Conservation (phyloP, 75 land plant genomes). For the Pinus tabuliformis region DNA sequence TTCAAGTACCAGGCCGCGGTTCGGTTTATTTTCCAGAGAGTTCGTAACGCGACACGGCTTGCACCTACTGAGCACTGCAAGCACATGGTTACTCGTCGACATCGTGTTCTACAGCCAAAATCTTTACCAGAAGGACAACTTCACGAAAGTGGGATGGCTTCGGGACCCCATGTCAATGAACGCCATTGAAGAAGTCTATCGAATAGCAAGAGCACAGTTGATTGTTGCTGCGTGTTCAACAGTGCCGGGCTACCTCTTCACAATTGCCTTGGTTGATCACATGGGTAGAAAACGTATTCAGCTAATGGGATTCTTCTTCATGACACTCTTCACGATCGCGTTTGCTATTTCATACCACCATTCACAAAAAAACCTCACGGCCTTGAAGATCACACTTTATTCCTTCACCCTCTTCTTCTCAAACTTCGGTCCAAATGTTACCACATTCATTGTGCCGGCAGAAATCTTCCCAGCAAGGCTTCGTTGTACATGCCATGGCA, state of each 20-base stretch:
- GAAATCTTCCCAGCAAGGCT: slow-evolving; percentile 52
- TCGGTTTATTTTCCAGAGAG: slow-evolving; percentile 25
- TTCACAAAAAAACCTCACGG: slow-evolving; percentile 20
- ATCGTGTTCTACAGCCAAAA: slow-evolving; percentile 40
- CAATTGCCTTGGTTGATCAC: slow-evolving; percentile 38
- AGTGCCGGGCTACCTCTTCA: slow-evolving; percentile 66
- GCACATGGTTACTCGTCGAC: slow-evolving; percentile 53
- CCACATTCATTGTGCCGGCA: slow-evolving; percentile 47
- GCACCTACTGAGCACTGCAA: slow-evolving; percentile 29
- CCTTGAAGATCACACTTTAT: slow-evolving; percentile 36
- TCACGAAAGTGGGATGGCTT: slow-evolving; percentile 40
- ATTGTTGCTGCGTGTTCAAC: slow-evolving; percentile 59
- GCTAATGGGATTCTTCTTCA: slow-evolving; percentile 46
- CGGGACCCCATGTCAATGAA: slow-evolving; percentile 25
- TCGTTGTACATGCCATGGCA: slow-evolving; percentile 57
- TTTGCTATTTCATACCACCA: slow-evolving; percentile 48
- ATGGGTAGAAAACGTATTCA: slow-evolving; percentile 47
- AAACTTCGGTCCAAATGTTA: slow-evolving; percentile 56
- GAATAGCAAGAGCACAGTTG: slow-evolving; percentile 38
- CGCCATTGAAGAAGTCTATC: slow-evolving; percentile 40
- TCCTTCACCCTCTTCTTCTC: slow-evolving; percentile 48
- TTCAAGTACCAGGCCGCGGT: neutral
- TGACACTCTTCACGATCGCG: slow-evolving; percentile 55
- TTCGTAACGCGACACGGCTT: slow-evolving; percentile 32
- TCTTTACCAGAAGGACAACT: slow-evolving; percentile 52